Conservation (phyloP, 208 protist species). For the Trypanosoma scelopori region DNA sequence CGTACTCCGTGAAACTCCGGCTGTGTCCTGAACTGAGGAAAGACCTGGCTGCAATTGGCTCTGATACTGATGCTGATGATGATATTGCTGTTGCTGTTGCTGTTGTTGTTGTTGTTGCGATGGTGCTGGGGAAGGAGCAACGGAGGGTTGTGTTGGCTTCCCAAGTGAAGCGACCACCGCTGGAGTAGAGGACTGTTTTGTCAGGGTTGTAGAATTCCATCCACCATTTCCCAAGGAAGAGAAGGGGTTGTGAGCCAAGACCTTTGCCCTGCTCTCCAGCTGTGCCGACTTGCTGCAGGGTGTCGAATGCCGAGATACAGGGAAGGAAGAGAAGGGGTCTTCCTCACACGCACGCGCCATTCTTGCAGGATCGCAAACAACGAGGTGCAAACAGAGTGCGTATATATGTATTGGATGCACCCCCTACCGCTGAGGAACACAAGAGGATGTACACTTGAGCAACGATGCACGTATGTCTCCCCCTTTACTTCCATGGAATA, state of each 20-base stretch:
- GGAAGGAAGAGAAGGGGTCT: background rate
- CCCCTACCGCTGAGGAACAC: too few species aligned
- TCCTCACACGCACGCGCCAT: background rate
- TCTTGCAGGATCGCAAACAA: background rate
- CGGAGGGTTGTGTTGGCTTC: too few species aligned
- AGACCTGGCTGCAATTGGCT: background rate
- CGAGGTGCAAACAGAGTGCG: background rate
- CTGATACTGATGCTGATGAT: constrained; percentile 12
- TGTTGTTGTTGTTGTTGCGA: background rate
- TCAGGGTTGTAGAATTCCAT: background rate
- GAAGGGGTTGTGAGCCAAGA: constrained; percentile 27
- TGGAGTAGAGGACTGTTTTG: background rate
- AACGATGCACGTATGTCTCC: background rate
- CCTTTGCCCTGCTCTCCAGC: constrained; percentile 5
- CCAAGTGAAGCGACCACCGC: too few species aligned
- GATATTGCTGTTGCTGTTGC: constrained; percentile 4
- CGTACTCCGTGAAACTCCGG: background rate
- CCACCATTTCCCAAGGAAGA: constrained; percentile 9
- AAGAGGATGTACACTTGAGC: too few species aligned
- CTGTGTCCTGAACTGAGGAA: background rate
- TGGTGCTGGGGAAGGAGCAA: background rate
- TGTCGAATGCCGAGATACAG: background rate
- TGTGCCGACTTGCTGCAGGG: background rate
- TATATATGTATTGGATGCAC: too few species aligned
- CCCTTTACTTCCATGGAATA: background rate